These are phyloP conservation scores for Mycotypha africana DNA, from an alignment of 371 early-diverging fungal genomes.

Conservation along the genomic window DNA sequence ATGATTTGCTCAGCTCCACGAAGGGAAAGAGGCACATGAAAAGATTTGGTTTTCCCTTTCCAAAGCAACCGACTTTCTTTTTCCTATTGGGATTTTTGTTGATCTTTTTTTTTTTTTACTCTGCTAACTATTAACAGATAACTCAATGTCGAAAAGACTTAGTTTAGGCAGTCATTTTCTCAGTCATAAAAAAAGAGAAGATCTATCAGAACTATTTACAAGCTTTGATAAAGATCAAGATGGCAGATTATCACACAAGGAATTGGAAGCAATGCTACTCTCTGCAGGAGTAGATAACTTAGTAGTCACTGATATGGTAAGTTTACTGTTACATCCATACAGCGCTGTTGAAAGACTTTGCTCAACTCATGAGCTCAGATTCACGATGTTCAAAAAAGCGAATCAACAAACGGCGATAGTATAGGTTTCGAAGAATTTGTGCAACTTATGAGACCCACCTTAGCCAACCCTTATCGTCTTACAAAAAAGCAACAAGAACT, in stretches of 20 bases:
- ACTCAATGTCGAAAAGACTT: slow-evolving; percentile 23
- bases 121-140: slow-evolving; percentile 8
- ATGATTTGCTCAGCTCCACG: no score
- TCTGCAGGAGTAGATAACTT: slow-evolving; percentile 21
- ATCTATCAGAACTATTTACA: slow-evolving; percentile 31
- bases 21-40: no score
- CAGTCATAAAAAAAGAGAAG: slow-evolving; percentile 26
- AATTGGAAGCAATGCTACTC: slow-evolving; percentile 27
- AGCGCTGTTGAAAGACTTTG: slow-evolving; percentile 1
- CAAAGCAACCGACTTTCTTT: no score
- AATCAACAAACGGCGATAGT: slow-evolving; percentile 9
- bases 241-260: slow-evolving; percentile 24
- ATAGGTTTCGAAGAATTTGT: slow-evolving; percentile 39
- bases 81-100: no score
- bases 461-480: slow-evolving; percentile 24
- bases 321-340: background rate
- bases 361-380: no score
- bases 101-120: slow-evolving; percentile 2
- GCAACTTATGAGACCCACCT: slow-evolving; percentile 34
- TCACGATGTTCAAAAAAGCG: slow-evolving; percentile 4
- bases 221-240: slow-evolving; percentile 36
- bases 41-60: no score
- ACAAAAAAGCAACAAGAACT: slow-evolving; percentile 34
- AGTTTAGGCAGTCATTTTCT: slow-evolving; percentile 33
- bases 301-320: slow-evolving; percentile 24